A percentile compares a stretch with the other conserved stretches of the same genome.
phyloP scores from a whole-genome alignment of 2,329 filamentous ascomycete genomes.

The Leptoxyphium fumago region DNA sequence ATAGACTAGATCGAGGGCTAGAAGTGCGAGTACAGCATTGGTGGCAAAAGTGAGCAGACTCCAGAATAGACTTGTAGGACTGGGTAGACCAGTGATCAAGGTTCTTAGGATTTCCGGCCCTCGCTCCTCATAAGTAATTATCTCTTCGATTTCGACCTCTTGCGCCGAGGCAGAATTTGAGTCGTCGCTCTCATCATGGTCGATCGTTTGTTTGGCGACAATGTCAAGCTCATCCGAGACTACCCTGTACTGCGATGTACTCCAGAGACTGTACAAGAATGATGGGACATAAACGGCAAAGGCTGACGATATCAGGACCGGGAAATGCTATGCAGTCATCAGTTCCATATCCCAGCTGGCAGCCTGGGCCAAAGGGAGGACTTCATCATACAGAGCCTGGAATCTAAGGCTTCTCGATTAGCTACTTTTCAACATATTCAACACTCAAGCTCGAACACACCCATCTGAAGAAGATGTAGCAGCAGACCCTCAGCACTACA shows the following conservation, averaged over 20 bases:
- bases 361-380: too few species aligned
- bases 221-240: slow-evolving; percentile 21
- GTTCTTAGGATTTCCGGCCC: slow-evolving; percentile 45
- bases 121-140: slow-evolving; percentile 43
- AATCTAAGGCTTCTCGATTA: slow-evolving; percentile 11
- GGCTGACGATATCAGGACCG: slow-evolving; percentile 21
- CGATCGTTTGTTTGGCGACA: slow-evolving; percentile 26
- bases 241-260: slow-evolving; percentile 18
- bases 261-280: slow-evolving; percentile 17
- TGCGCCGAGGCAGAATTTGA: slow-evolving; percentile 18
- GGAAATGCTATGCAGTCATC: slow-evolving; percentile 14
- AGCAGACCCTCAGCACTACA: background rate
- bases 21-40: slow-evolving; percentile 53
- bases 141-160: slow-evolving; percentile 48
- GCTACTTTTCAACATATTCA: too few species aligned
- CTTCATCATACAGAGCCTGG: slow-evolving; percentile 19
- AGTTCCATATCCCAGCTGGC: slow-evolving; percentile 6
- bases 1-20: slow-evolving; percentile 66
- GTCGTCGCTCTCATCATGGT: slow-evolving; percentile 12
- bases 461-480: background rate
- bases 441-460: background rate
- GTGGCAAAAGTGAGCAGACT: slow-evolving; percentile 43
- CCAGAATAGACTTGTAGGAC: slow-evolving; percentile 48
- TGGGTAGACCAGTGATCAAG: slow-evolving; percentile 63
- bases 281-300: slow-evolving; percentile 32